Conservation (phyloP, 2,329 filamentous ascomycete genomes). For the Nakataea oryzae region DNA sequence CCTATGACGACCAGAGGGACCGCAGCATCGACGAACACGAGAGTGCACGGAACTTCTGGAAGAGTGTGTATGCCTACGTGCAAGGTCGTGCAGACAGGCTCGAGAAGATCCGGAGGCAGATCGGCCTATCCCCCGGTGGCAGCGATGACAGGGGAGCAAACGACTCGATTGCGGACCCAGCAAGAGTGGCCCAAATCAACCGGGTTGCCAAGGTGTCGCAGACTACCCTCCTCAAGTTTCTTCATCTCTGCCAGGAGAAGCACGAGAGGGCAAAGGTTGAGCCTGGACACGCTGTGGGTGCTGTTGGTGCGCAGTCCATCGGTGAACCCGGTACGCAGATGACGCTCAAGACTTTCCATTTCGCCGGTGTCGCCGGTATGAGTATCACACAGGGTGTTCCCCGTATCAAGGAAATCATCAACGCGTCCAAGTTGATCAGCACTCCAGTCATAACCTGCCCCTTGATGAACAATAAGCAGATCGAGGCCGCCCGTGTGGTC, state of each 20-base stretch:
- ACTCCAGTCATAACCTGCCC: constrained; percentile 89
- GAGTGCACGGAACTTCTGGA: constrained; percentile 71
- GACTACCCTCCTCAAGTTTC: constrained; percentile 63
- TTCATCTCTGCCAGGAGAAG: constrained; percentile 75
- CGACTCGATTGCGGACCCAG: constrained; percentile 12
- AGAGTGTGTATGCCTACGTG: constrained; percentile 67
- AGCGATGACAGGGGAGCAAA: constrained; percentile 15
- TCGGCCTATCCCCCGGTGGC: constrained; percentile 27
- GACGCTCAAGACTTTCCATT: constrained; percentile 99
- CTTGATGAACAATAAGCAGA: constrained; percentile 62
- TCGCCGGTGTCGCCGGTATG: constrained; percentile 98
- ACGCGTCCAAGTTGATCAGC: constrained; percentile 86
- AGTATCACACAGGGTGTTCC: constrained; percentile 98
- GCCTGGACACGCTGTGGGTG: constrained; percentile 90
- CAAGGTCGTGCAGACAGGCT: constrained; percentile 51
- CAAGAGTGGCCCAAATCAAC: constrained; percentile 39
- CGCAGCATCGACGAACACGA: constrained; percentile 69
- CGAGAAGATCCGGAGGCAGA: constrained; percentile 36
- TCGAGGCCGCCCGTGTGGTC: constrained; percentile 77
- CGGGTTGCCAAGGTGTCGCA: constrained; percentile 77
- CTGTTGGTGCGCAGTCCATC: constrained; percentile 93
- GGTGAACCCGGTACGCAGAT: constrained; percentile 98
- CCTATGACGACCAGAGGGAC: constrained; percentile 60
- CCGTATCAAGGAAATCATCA: constrained; percentile 99
- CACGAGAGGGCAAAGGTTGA: constrained; percentile 88